Evolutionary conservation across 2,329 filamentous ascomycete species (phyloP).

Genomic region (Fusarium sp.): DNA sequence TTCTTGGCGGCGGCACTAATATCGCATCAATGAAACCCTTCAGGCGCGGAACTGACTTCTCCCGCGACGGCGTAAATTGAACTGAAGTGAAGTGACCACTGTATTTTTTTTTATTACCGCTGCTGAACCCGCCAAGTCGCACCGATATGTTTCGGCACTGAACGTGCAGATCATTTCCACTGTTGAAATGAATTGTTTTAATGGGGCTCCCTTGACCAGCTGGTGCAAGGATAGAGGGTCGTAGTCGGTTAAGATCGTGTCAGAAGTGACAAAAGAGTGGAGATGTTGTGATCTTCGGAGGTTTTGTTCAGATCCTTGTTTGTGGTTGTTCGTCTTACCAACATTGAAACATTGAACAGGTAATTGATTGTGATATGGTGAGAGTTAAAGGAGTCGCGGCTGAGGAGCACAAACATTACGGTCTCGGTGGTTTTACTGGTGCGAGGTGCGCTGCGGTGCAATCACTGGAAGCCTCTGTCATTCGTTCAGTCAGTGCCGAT

Average conservation of each 20-base stretch:
- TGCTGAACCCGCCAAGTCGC: not conserved
- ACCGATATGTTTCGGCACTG: slow-evolving; percentile 19
- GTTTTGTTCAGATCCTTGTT: not conserved
- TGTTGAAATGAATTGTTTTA: not conserved
- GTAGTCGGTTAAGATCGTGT: slow-evolving; percentile 11
- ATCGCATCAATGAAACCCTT: not conserved
- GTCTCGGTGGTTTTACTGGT: not conserved
- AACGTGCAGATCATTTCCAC: slow-evolving; percentile 1
- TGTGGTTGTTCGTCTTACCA: not conserved
- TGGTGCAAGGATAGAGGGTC: slow-evolving; percentile 3
- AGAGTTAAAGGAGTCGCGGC: too few species aligned
- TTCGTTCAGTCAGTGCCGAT: slow-evolving; percentile 16
- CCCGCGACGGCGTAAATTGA: not conserved
- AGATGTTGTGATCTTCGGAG: not conserved
- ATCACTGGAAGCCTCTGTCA: not conserved
- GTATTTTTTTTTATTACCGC: not conserved
- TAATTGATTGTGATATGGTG: not conserved
- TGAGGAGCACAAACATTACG: not conserved
- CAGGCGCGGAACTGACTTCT: not conserved
- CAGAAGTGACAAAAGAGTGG: not conserved
- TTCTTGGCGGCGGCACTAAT: slow-evolving; percentile 2
- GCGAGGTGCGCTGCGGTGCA: not conserved
- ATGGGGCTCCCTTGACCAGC: not conserved
- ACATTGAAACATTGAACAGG: too few species aligned
- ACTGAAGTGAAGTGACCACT: not conserved